Evolutionary conservation across 495 filamentous ascomycete species (phyloP).

Genomic region (Daldinia bambusicola): DNA sequence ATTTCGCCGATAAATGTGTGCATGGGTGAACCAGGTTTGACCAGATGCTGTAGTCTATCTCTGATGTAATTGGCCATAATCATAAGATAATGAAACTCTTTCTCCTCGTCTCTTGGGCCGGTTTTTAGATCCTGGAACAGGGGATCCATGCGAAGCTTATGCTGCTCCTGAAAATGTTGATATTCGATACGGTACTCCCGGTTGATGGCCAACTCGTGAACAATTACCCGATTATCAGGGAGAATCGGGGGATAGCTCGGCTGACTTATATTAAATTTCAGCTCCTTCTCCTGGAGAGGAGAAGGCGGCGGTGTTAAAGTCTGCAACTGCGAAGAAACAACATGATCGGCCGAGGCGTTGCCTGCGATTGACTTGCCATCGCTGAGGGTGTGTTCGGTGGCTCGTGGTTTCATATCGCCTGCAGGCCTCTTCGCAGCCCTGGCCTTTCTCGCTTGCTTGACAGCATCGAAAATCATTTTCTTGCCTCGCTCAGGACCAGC

Average conservation of each 20-base stretch:
- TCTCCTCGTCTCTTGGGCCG: slow-evolving; percentile 76
- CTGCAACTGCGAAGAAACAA: slow-evolving; percentile 49
- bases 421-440: slow-evolving; percentile 73
- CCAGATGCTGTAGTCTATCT: slow-evolving; percentile 81
- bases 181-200: slow-evolving; percentile 74
- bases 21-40: slow-evolving; percentile 82
- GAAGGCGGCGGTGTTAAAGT: slow-evolving; percentile 58
- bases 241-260: slow-evolving; percentile 63
- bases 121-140: slow-evolving; percentile 81
- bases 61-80: slow-evolving; percentile 87
- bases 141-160: slow-evolving; percentile 64
- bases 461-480: slow-evolving; percentile 81
- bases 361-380: slow-evolving; percentile 52
- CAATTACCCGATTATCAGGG: slow-evolving; percentile 83
- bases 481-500: slow-evolving; percentile 85
- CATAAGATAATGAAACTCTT: slow-evolving; percentile 70
- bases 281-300: slow-evolving; percentile 49
- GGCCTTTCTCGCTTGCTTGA: slow-evolving; percentile 79
- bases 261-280: slow-evolving; percentile 55
- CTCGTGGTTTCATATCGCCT: slow-evolving; percentile 75
- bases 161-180: slow-evolving; percentile 61
- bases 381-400: slow-evolving; percentile 57
- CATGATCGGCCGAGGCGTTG: slow-evolving; percentile 48
- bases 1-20: slow-evolving; percentile 85
- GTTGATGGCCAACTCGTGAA: slow-evolving; percentile 93